Evolutionary conservation across 148 eudicot species (phyloP), one percentile per base, ranked within the genome.

Genomic region (Arctostaphylos glauca): DNA sequence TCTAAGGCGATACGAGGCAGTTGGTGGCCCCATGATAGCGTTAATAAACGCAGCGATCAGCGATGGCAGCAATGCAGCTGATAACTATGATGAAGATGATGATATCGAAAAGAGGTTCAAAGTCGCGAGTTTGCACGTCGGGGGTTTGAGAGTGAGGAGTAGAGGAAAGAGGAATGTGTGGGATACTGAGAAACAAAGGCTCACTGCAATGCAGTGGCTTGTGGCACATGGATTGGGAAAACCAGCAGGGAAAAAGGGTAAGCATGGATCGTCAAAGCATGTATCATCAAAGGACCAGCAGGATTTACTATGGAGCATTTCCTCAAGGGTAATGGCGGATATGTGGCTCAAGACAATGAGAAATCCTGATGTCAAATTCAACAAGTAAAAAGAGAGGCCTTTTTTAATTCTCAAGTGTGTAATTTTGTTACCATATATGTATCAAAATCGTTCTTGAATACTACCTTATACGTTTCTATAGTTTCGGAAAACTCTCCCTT

Each of bases 341-440:
- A 93, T 96, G 99, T 96, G 99, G 99, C 98, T 96, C 80, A 96
- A 93, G 82, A 81, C 93, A 10, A 92, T 92, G 82, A 85, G 99
- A 80, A 96, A 94, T 84, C 99, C 99, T 3, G 90, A 96, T 85
- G 88, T 96, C 74, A 96, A 93, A 84, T 92, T 96, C 88, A 86
- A 84, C 81, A 85, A 87, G 89, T 92, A 81, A 88, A 71, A 31
- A 70, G 74, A 68, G 18, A 76, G 74, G 38, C 38, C 78, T 79
- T 74, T 71, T 41, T 62, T 66, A 38, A 59, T 59, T 73, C 9
- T n/a, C 47, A 60, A 4, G 0, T 44, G n/a, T 71, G 2, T 44
- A 5, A 3, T 43, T 15, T 15, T 71, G 3, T 18, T 3, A 9
- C 43, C 9, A 47, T 44, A 16, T 47, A 5, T 44, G 38, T 5